Evolutionary conservation across 1,139 yeast species (phyloP), one percentile per base, ranked within the genome.

Genomic region (Candida sojae): DNA sequence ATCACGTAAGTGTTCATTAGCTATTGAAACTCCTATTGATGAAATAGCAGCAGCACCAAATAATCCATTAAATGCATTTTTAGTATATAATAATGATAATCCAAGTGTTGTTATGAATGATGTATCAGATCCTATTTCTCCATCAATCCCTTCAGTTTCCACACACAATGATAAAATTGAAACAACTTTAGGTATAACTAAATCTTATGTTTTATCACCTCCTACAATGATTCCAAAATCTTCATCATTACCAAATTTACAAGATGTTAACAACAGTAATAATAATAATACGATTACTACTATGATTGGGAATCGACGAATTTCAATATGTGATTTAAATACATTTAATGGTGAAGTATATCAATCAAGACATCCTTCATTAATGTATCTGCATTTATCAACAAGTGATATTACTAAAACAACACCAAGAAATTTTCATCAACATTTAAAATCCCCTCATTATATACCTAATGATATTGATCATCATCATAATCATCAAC

Each of bases 61-160:
- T 33, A 52, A 55, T 23, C 72, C 73, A 6, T 51, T 63, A 32
- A 59, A 59, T 49, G 73, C 71, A 6, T 66, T 63, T 48, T 52
- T 68, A 23, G 59, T 68, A 3, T 55, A 56, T 39, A 46, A 45
- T 13, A 41, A 39, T 26, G 32, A 31, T 12, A 39, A 13, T 23
- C 30, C 25, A 31, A 37, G 43, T 30, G 13, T 17, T 12, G 34
- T 9, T 2, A 28, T 23, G 33, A 36, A 35, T 10, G 25, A 37
- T 6, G 12, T 38, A 3, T 17, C 33, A 6, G 38, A 36, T 10
- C 32, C 38, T 2, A 12, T 37, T 10, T 43, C 46, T 2, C 42
- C 38, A 4, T 9, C 30, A 13, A 32, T 37, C 4, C 38, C 46
- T 31, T 38, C 46, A 12, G 38, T 31, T 10, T 43, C 46, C 8